Evolutionary conservation across 225 moss, liverwort and hornwort genomes (phyloP).

Genomic region (Polytrichum formosum): DNA sequence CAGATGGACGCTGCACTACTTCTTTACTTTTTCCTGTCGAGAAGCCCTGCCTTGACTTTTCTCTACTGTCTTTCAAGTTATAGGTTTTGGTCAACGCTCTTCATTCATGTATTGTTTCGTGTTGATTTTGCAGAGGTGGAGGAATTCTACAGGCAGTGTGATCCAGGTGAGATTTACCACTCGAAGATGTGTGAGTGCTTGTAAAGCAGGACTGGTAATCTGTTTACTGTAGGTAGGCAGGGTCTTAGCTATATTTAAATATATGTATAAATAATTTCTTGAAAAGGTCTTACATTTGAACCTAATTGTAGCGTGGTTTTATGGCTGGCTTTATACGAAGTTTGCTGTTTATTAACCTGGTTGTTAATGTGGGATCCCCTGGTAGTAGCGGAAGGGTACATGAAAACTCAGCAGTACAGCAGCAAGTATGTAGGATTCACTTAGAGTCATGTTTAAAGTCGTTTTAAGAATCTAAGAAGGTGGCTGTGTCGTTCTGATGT

Average conservation of each 20-base stretch:
- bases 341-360: no score
- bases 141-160: slow-evolving; percentile 64
- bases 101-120: slow-evolving; percentile 13
- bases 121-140: slow-evolving; percentile 47
- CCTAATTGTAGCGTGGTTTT: no score
- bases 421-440: no score
- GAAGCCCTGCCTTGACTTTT: background rate
- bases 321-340: no score
- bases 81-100: background rate
- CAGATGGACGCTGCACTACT: background rate
- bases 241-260: background rate
- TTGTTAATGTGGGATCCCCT: no score
- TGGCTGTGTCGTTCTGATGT: no score
- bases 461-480: no score
- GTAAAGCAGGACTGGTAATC: background rate
- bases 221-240: no score
- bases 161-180: slow-evolving; percentile 37
- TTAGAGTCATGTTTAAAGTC: no score
- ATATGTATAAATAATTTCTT: background rate
- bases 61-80: background rate
- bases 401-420: no score
- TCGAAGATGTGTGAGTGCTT: background rate
- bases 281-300: background rate
- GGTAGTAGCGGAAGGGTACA: no score
- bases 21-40: background rate